Percentiles rank a stretch among this genome's conserved stretches.
phyloP scores from a whole-genome alignment of 352 stramenopile species.

The Sclerospora graminicola region DNA sequence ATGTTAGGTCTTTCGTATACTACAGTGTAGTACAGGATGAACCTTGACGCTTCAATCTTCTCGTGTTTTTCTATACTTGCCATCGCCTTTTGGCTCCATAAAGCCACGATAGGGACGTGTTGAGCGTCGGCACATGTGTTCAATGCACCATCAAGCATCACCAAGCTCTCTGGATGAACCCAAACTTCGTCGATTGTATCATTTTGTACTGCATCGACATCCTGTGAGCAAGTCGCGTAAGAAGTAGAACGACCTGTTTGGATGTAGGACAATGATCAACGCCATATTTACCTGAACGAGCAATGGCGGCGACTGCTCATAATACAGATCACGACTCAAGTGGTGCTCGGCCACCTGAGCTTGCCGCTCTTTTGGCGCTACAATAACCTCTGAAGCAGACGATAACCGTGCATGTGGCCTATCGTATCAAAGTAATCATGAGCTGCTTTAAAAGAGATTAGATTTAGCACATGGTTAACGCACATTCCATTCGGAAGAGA shows the following conservation, averaged over 20 bases:
- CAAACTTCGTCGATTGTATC: slow-evolving; percentile 48
- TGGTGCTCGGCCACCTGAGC: slow-evolving; percentile 10
- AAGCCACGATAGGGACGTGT: slow-evolving; percentile 26
- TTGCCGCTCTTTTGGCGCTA: slow-evolving; percentile 63
- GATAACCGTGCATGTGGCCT: slow-evolving; percentile 64
- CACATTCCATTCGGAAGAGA: slow-evolving; percentile 59
- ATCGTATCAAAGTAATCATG: background rate
- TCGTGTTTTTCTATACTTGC: slow-evolving; percentile 6
- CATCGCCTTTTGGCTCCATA: slow-evolving; percentile 22
- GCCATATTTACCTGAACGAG: slow-evolving; percentile 47
- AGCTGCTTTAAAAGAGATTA: background rate
- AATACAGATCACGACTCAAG: slow-evolving; percentile 47
- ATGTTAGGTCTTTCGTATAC: background rate
- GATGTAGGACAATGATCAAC: too few species aligned
- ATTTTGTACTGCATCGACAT: slow-evolving; percentile 12
- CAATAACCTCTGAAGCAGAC: slow-evolving; percentile 61
- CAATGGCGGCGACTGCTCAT: slow-evolving; percentile 39
- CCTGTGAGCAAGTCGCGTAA: slow-evolving; percentile 3
- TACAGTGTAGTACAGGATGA: background rate
- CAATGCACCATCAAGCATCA: slow-evolving; percentile 40
- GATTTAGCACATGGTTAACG: slow-evolving; percentile 6
- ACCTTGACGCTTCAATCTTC: slow-evolving; percentile 5
- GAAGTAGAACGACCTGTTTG: too few species aligned
- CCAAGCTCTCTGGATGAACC: slow-evolving; percentile 52
- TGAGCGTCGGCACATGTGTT: slow-evolving; percentile 19